These are phyloP conservation scores for Gamsiella multidivaricata DNA, from an alignment of 192 early-diverging fungal species.

Conservation along the genomic window DNA sequence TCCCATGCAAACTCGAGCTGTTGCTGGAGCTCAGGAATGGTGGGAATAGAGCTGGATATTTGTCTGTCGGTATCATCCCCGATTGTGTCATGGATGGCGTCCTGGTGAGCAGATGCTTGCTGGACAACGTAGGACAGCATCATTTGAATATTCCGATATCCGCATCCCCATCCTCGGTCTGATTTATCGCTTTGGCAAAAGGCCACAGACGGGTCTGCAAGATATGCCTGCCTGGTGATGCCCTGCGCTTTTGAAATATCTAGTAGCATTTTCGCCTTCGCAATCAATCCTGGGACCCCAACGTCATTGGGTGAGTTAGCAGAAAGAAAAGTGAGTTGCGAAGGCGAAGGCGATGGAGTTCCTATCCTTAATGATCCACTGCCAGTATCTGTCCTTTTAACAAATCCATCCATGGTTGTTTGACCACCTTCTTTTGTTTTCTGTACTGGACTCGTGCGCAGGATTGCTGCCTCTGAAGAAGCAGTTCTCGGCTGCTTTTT, in stretches of 20 bases:
- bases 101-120: slow-evolving; percentile 2
- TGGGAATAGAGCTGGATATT: not conserved
- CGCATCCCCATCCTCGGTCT: slow-evolving; percentile 77
- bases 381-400: not conserved
- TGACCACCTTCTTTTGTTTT: slow-evolving; percentile 15
- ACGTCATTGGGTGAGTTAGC: not conserved
- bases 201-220: slow-evolving; percentile 26
- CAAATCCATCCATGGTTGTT: slow-evolving; percentile 47
- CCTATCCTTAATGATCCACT: not conserved
- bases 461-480: not conserved
- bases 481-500: not conserved
- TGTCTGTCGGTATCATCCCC: no score
- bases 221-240: slow-evolving; percentile 31
- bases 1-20: slow-evolving; percentile 40
- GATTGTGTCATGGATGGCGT: no score
- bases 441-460: not conserved
- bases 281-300: slow-evolving; percentile 9
- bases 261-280: slow-evolving; percentile 16
- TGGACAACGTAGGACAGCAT: slow-evolving; percentile 62
- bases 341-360: not conserved
- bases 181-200: slow-evolving; percentile 34
- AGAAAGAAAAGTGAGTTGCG: slow-evolving; percentile 1
- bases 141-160: slow-evolving; percentile 79
- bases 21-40: slow-evolving; percentile 28
- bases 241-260: slow-evolving; percentile 17